A percentile compares a stretch with the other conserved stretches of the same genome.
Evolutionary conservation across 2,329 filamentous ascomycete genomes (phyloP).

Genomic region (Cordyceps javanica): DNA sequence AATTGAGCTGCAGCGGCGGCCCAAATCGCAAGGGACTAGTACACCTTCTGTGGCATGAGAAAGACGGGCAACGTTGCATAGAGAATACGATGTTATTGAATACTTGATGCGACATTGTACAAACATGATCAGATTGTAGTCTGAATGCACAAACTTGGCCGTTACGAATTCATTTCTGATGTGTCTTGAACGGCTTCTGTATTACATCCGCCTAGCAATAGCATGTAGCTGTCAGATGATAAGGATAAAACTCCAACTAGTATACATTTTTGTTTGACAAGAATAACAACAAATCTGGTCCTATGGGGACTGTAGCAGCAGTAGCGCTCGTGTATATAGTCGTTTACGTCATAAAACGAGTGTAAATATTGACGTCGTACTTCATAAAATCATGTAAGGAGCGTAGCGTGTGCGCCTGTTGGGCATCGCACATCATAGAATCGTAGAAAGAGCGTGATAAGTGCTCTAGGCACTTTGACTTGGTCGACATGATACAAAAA

Average conservation of each 20-base stretch:
- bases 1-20: conserved; percentile 11
- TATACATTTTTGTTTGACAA: not conserved
- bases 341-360: conserved; percentile 5
- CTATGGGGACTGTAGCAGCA: not conserved
- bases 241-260: not conserved
- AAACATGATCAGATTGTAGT: not conserved
- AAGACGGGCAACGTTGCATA: not conserved
- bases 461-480: not conserved
- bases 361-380: not conserved
- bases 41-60: not conserved
- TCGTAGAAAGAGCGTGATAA: conserved; percentile 1
- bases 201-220: not conserved
- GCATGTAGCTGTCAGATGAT: not conserved
- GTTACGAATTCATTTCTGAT: not conserved
- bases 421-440: not conserved
- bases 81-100: not conserved
- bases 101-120: not conserved
- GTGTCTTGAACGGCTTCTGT: not conserved
- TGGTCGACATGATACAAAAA: not conserved
- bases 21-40: conserved; percentile 2
- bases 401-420: conserved; percentile 1
- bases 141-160: not conserved
- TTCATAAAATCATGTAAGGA: conserved; percentile 7
- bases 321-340: not conserved
- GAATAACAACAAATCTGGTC: conserved; percentile 2